These are phyloP conservation scores for Acanthamoeba healyi DNA, from an alignment of 208 protist species.

Conservation along the genomic window DNA sequence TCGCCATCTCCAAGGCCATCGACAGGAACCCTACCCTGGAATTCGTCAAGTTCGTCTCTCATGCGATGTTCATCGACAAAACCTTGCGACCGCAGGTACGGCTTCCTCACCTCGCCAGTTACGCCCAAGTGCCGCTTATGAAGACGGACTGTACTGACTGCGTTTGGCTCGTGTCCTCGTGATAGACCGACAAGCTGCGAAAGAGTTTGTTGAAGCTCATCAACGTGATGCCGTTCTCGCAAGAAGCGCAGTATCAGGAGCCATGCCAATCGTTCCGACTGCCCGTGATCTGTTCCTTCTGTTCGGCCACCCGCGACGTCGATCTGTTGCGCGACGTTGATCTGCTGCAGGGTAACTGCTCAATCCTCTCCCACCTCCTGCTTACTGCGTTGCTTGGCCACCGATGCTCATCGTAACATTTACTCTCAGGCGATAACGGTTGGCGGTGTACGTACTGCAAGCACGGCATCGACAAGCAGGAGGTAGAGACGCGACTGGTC, in stretches of 20 bases:
- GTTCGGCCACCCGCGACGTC: conserved; percentile 81
- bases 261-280: conserved; percentile 85
- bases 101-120: no score
- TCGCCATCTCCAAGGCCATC: conserved; percentile 58
- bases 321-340: conserved; percentile 71
- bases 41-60: conserved; percentile 88
- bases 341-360: conserved; percentile 18
- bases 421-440: conserved; percentile 27
- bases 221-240: conserved; percentile 43
- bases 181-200: conserved; percentile 79
- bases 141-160: not conserved
- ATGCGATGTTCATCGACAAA: conserved; percentile 85
- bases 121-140: no score
- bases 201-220: conserved; percentile 85
- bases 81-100: conserved; percentile 70
- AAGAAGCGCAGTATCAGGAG: conserved; percentile 80
- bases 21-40: conserved; percentile 72
- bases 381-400: not conserved
- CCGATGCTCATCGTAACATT: not conserved
- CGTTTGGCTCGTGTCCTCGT: conserved; percentile 6
- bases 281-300: conserved; percentile 88
- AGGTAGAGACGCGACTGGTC: conserved; percentile 83
- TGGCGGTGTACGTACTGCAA: conserved; percentile 80
- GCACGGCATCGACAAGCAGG: conserved; percentile 76
- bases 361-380: not conserved